These are phyloP conservation scores for Phyllosticta citribraziliensis DNA, from an alignment of 2,329 filamentous ascomycete genomes.

Conservation along the genomic window DNA sequence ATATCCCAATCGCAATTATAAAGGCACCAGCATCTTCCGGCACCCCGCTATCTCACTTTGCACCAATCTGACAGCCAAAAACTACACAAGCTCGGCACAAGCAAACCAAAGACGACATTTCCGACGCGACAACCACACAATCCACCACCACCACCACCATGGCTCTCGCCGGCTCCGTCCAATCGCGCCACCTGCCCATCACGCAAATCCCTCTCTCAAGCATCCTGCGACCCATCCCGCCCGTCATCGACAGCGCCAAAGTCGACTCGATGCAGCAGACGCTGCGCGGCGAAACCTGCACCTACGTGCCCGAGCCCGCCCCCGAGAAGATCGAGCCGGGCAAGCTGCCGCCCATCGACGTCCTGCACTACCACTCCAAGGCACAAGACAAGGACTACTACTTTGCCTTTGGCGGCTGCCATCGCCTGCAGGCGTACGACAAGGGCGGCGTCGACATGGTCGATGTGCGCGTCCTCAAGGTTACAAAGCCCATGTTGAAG, in stretches of 20 bases:
- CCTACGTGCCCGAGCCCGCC: conserved; percentile 8
- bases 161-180: conserved; percentile 11
- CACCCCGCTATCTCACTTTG: not conserved
- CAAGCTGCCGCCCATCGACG: conserved; percentile 11
- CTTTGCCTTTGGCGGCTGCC: conserved; percentile 12
- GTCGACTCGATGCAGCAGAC: conserved; percentile 13
- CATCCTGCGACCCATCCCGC: conserved; percentile 11
- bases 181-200: conserved; percentile 7
- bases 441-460: conserved; percentile 7
- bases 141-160: not conserved
- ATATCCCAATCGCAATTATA: not conserved
- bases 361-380: conserved; percentile 11
- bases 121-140: not conserved
- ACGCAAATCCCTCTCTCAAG: conserved; percentile 4
- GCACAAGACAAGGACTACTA: conserved; percentile 3
- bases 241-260: conserved; percentile 11
- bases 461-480: conserved; percentile 8
- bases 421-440: conserved; percentile 11
- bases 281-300: conserved; percentile 5
- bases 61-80: not conserved
- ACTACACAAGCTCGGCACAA: not conserved
- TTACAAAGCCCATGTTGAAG: conserved; percentile 11
- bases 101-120: not conserved
- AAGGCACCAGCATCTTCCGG: not conserved
- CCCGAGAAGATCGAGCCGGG: conserved; percentile 10